Evolutionary conservation across 331 rosid genomes (phyloP).

Genomic region (Pyrus hybrid): DNA sequence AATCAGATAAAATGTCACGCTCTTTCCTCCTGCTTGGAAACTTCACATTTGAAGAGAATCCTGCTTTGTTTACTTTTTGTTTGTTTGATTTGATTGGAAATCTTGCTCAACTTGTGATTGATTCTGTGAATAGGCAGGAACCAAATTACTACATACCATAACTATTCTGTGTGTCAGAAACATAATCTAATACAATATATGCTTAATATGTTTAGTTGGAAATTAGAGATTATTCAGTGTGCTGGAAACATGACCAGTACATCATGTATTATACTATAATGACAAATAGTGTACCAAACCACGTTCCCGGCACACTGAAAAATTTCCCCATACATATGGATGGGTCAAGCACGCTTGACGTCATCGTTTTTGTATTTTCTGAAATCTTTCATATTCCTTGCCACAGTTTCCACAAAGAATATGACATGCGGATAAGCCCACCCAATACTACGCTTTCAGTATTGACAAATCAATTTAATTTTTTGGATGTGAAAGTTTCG

Average conservation of each 20-base stretch:
- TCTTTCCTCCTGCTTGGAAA: neutral
- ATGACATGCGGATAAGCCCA: neutral
- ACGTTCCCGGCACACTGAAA: rapidly evolving
- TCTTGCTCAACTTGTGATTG: no score
- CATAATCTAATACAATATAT: rapidly evolving
- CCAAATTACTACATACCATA: neutral
- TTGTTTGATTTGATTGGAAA: neutral
- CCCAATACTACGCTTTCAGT: neutral
- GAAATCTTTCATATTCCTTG: neutral
- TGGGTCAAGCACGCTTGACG: neutral
- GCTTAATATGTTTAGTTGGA: no score
- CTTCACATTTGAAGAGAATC: neutral
- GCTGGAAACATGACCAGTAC: rapidly evolving
- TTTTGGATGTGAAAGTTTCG: neutral
- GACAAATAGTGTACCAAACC: no score
- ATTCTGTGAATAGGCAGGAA: no score
- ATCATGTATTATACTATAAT: no score
- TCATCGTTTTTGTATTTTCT: neutral
- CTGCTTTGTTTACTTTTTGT: neutral
- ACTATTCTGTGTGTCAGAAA: no score
- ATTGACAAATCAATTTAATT: neutral
- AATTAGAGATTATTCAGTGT: no score
- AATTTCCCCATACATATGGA: neutral
- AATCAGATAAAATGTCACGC: neutral
- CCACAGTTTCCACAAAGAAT: neutral